phyloP scores from a whole-genome alignment of 768 basidiomycete species.

The Collybia sordida region DNA sequence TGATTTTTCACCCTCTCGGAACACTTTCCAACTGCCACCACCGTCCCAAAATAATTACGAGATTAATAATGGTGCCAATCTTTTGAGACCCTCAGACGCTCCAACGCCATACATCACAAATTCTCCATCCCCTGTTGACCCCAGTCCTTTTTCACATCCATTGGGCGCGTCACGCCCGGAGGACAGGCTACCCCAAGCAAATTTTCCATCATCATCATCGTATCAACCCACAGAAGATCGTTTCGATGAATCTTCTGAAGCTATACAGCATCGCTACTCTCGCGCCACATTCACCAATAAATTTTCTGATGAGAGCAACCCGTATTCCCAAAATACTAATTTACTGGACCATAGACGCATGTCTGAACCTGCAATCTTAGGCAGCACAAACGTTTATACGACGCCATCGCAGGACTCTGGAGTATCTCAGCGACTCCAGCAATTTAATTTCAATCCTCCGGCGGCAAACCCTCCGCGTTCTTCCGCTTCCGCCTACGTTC shows the following conservation, averaged over 20 bases:
- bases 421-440: constrained; percentile 38
- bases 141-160: constrained; percentile 36
- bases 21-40: constrained; percentile 18
- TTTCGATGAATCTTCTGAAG: constrained; percentile 32
- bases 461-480: constrained; percentile 29
- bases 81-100: constrained; percentile 25
- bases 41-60: constrained; percentile 14
- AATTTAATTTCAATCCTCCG: constrained; percentile 35
- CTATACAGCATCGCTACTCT: constrained; percentile 37
- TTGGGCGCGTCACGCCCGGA: constrained; percentile 43
- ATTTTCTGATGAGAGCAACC: constrained; percentile 32
- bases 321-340: constrained; percentile 28
- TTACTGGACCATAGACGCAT: constrained; percentile 62
- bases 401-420: constrained; percentile 29
- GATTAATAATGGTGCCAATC: constrained; percentile 24
- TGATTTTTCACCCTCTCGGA: constrained; percentile 18
- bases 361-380: constrained; percentile 61
- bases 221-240: constrained; percentile 40
- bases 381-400: constrained; percentile 37
- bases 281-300: constrained; percentile 31
- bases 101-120: constrained; percentile 30
- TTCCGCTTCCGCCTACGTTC: constrained; percentile 35
- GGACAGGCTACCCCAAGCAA: constrained; percentile 38
- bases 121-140: constrained; percentile 45
- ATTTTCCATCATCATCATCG: constrained; percentile 33